A percentile compares a stretch with the other conserved stretches of the same genome.
phyloP scores from a whole-genome alignment of 345 rosid species.

The Corchorus olitorius region DNA sequence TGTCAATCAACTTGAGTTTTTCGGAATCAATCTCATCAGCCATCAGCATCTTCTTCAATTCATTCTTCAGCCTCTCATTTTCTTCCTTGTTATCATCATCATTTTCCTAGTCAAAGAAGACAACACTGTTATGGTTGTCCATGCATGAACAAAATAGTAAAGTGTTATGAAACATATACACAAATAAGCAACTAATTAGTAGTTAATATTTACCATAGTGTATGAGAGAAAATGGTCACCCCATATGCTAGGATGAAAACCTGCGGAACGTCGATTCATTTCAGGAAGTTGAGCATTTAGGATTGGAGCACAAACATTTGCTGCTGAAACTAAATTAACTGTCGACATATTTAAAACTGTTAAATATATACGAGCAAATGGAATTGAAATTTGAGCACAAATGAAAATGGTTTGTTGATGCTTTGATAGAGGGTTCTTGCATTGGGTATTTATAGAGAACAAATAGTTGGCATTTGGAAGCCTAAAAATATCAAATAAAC shows the following conservation, averaged over 20 bases:
- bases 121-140: background rate
- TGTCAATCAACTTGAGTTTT: slow-evolving; percentile 30
- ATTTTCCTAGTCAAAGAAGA: background rate
- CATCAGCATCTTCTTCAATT: slow-evolving; percentile 25
- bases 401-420: too few species aligned
- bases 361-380: too few species aligned
- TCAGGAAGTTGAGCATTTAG: background rate
- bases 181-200: background rate
- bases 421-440: too few species aligned
- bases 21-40: background rate
- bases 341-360: too few species aligned
- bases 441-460: too few species aligned
- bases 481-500: too few species aligned
- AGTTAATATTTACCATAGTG: background rate
- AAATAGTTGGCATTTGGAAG: too few species aligned
- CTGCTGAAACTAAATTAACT: background rate
- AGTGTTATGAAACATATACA: background rate
- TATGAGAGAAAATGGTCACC: slow-evolving; percentile 5
- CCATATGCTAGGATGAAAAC: slow-evolving; percentile 8
- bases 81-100: background rate
- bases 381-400: too few species aligned
- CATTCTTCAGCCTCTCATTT: slow-evolving; percentile 14
- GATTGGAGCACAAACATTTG: background rate
- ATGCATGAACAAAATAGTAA: background rate
- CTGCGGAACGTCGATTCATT: background rate